phyloP scores from a whole-genome alignment of 116 monocot species.

The Thalassia testudinum region DNA sequence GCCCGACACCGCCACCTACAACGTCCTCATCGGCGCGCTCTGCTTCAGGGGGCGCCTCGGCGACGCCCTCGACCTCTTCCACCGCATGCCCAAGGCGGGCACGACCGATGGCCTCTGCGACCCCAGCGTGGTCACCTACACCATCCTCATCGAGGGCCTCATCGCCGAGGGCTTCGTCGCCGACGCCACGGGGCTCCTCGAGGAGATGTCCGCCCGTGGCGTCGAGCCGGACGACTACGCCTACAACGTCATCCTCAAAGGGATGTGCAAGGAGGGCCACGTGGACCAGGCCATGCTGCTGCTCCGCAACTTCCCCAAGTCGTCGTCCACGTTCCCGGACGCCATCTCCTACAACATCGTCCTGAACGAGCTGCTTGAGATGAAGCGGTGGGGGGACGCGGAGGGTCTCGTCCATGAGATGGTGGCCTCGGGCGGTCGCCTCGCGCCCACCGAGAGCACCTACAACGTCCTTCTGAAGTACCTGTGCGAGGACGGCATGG shows the following conservation, averaged over 20 bases:
- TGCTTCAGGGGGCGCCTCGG: too few species aligned
- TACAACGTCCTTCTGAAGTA: conserved; percentile 39
- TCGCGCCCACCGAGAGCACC: conserved; percentile 22
- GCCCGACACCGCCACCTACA: too few species aligned
- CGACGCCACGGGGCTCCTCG: too few species aligned
- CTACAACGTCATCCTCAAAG: conserved; percentile 50
- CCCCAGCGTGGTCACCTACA: too few species aligned
- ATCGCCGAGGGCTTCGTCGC: too few species aligned
- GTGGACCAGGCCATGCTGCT: conserved; percentile 35
- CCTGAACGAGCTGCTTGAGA: conserved; percentile 20
- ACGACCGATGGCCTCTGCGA: too few species aligned
- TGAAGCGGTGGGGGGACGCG: conserved; percentile 32
- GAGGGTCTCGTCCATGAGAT: conserved; percentile 34
- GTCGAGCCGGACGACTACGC: conserved; percentile 56
- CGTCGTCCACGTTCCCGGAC: conserved; percentile 16
- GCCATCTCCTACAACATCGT: conserved; percentile 41
- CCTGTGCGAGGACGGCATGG: conserved; percentile 37
- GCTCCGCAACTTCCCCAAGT: background rate
- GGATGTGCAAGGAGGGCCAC: conserved; percentile 56
- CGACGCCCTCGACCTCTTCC: too few species aligned
- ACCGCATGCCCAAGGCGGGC: too few species aligned
- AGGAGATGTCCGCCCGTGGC: conserved; percentile 34
- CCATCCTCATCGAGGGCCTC: too few species aligned
- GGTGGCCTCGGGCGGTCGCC: conserved; percentile 16
- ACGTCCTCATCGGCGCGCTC: too few species aligned